Base-by-base conservation (phyloP, 2,329 filamentous ascomycete species). In the Exophiala calicioides region DNA sequence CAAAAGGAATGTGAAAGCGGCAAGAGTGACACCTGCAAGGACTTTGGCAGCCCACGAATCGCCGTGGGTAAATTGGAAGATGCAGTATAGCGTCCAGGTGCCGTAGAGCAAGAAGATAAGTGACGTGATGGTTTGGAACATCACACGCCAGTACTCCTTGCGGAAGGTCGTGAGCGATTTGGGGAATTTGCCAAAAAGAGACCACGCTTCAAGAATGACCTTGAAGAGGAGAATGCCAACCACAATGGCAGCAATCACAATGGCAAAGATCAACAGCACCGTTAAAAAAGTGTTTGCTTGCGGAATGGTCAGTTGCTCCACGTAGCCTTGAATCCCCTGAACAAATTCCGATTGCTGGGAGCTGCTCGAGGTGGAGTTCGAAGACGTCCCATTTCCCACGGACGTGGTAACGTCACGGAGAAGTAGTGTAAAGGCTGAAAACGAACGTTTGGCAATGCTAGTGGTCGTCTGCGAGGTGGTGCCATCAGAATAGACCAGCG, bases 201-300 rank as follows among this genome's bases (percentile, higher is more conserved):
- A 86, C 89, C 91, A 96, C 29, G 82, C 75, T 69, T 97, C 93
- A 39, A 98, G 80, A 40, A 96, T 81, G 47, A 95, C 82, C 74
- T 97, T 98, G 69, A 94, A 79, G 4, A 97, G 78, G 20, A 97
- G 76, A 57, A 97, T 90, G 19, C 87, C 82, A 18, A 95, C 86
- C 32, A 87, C 85, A 56, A 96, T 91, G 24, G 80, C 80, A 3
- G 83, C 90, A 55, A 97, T 81, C 41, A 94, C 77, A 56, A 95
- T 93, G 53, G 89, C 88, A 51, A 95, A 91, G 50, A 96, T 75
- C 40, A 97, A 75, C 1, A 97, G 78, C 3, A 95, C 84, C 0
- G 89, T 96, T 90, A 98, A 95, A 73, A 97, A 97, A 1, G 89
- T 90, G 71, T 96, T 95, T 37, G 87, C 83, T 58, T 86, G 81